Evolutionary conservation across 2,329 filamentous ascomycete species (phyloP), one percentile per base, ranked within the genome.

Genomic region (Penicillium italicum): DNA sequence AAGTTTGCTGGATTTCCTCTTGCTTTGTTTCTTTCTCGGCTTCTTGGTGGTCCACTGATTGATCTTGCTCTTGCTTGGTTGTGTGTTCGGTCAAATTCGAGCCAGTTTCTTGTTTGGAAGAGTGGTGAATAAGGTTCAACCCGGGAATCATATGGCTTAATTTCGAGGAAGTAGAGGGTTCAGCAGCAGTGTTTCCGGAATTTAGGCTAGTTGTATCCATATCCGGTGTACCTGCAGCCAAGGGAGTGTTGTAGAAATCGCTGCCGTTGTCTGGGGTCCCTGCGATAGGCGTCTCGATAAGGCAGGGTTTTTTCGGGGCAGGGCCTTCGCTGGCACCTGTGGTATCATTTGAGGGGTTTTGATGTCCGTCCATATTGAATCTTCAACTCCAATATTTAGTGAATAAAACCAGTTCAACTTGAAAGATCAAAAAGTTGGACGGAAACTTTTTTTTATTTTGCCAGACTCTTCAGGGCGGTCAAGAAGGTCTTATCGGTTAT

Each of bases 231-330:
- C 63, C 69, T 41, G 63, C 62, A 42, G 59, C 62, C 52, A 69
- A 60, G 3, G 72, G 72, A 10, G 74, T 76, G 50, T 74, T 75
- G 64, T 76, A 76, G 42, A 76, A 75, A 63, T 76, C 72, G 55
- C 72, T 76, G 47, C 66, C 72, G 64, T 73, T 69, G 53, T 74
- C 74, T 20, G 64, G 68, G 20, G 70, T 69, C 54, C 61, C 64
- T 55, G 66, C 58, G 53, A 68, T 58, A 46, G 70, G 64, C 58
- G 64, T 65, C 49, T 72, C 67, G 41, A 59, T 66, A 45, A 60
- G 61, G 53, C 61, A 64, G 46, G 70, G 58, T 45, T 57, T 65
- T 50, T 72, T 70, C 16, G 60, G 49, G 28, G 64, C 61, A 57
- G 66, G 63, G 10, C 50, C 64, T 14, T 69, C 68, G 11, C 47